Percentiles rank a stretch among this genome's conserved stretches.
These are phyloP conservation scores for Panaeolus cyanescens DNA, from an alignment of 768 basidiomycete species.

Conservation along the genomic window DNA sequence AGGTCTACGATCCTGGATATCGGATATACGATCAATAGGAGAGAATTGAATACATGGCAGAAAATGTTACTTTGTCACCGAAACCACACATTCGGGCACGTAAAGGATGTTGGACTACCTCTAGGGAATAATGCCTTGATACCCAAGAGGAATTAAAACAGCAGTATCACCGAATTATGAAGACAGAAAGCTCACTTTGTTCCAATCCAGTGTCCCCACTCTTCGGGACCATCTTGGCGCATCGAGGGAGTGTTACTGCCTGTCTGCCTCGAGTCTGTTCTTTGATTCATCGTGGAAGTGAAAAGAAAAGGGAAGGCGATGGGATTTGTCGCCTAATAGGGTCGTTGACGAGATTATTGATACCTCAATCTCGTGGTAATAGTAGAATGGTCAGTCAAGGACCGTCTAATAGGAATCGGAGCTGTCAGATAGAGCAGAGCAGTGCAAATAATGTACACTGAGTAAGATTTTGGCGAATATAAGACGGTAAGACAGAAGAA, in stretches of 20 bases:
- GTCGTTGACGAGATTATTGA: not conserved
- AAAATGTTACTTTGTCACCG: constrained; percentile 78
- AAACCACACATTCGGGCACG: constrained; percentile 96
- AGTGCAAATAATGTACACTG: not conserved
- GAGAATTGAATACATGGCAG: constrained; percentile 11
- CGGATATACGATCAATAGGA: constrained; percentile 14
- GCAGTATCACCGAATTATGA: constrained; percentile 8
- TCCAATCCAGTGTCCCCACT: constrained; percentile 74
- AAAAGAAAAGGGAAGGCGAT: constrained; percentile 11
- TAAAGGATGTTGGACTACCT: constrained; percentile 85
- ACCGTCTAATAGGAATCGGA: not conserved
- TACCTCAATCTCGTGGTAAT: not conserved
- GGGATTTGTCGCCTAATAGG: constrained; percentile 6
- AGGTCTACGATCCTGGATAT: constrained; percentile 81
- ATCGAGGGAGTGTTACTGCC: constrained; percentile 26
- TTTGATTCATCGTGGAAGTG: constrained; percentile 62
- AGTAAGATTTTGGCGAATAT: not conserved
- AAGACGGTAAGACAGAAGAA: constrained; percentile 9
- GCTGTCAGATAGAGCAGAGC: not conserved
- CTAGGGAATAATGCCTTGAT: constrained; percentile 75
- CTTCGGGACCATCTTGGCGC: constrained; percentile 49
- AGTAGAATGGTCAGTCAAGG: not conserved
- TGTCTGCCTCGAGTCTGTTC: constrained; percentile 49
- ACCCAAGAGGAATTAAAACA: constrained; percentile 12
- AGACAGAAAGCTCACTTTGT: constrained; percentile 48